phyloP scores from a whole-genome alignment of 2,329 filamentous ascomycete genomes.

The Cladosporium austrohemisphaericum region DNA sequence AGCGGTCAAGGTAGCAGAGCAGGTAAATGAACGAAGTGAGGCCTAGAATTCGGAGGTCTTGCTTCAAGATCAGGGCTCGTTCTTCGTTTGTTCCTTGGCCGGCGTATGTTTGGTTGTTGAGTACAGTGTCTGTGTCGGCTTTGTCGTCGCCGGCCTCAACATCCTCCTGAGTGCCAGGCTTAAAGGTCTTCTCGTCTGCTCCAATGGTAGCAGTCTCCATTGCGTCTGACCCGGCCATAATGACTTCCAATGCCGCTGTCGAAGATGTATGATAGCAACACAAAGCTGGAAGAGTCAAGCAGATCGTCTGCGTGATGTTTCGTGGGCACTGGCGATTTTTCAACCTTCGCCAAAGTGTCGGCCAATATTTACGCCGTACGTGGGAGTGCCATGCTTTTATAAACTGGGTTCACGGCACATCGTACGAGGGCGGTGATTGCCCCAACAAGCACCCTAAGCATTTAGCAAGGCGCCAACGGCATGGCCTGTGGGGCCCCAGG shows the following conservation, averaged over 20 bases:
- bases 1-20: slow-evolving; percentile 63
- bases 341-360: neutral
- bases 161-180: neutral
- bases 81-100: slow-evolving; percentile 10
- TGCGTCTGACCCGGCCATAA: no score
- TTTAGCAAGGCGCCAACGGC: slow-evolving; percentile 1
- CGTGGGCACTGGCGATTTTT: neutral
- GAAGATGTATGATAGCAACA: neutral
- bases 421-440: slow-evolving; percentile 8
- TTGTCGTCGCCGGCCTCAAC: slow-evolving; percentile 14
- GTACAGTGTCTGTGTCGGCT: no score
- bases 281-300: no score
- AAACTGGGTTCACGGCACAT: neutral
- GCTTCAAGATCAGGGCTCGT: slow-evolving; percentile 30
- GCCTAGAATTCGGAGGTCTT: slow-evolving; percentile 63
- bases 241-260: no score
- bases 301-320: no score
- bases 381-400: slow-evolving; percentile 2
- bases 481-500: slow-evolving; percentile 7
- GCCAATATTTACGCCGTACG: neutral
- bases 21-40: slow-evolving; percentile 63
- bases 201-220: neutral
- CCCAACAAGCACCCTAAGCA: slow-evolving; percentile 10
- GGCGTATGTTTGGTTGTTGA: neutral
- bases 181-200: neutral